These are phyloP conservation scores for Corchorus olitorius DNA, from an alignment of 345 rosid genomes.

Conservation along the genomic window DNA sequence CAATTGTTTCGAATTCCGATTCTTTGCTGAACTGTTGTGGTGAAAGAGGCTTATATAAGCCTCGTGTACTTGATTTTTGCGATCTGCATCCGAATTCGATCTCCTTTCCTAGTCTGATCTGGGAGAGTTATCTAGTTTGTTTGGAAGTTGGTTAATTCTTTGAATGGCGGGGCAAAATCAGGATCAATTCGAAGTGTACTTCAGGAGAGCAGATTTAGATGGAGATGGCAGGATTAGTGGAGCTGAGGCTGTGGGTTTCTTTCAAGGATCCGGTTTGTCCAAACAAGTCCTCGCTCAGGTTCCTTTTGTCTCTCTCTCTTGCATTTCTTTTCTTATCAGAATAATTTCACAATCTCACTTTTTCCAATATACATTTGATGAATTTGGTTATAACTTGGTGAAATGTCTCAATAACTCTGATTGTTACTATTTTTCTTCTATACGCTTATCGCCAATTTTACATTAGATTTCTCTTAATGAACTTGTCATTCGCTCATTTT, in stretches of 20 bases:
- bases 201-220: constrained; percentile 91
- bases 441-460: neutral
- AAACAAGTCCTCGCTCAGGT: constrained; percentile 95
- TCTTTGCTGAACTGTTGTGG: too few relatives aligned
- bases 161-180: constrained; percentile 57
- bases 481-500: neutral
- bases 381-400: neutral
- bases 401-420: neutral
- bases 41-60: too few relatives aligned
- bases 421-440: neutral
- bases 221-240: constrained; percentile 96
- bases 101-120: constrained; percentile 15
- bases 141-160: neutral
- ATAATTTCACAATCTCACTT: neutral
- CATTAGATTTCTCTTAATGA: neutral
- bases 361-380: neutral
- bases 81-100: constrained; percentile 17
- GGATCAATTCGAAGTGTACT: constrained; percentile 87
- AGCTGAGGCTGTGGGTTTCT: constrained; percentile 86
- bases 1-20: neutral
- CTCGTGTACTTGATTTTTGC: neutral
- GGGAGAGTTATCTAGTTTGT: constrained; percentile 5
- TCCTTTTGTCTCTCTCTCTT: neutral
- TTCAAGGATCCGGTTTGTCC: constrained; percentile 89
- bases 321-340: neutral